A percentile compares a stretch with the other conserved stretches of the same genome.
Evolutionary conservation across 2,329 filamentous ascomycete genomes (phyloP).

Genomic region (Fusarium pininemorale): DNA sequence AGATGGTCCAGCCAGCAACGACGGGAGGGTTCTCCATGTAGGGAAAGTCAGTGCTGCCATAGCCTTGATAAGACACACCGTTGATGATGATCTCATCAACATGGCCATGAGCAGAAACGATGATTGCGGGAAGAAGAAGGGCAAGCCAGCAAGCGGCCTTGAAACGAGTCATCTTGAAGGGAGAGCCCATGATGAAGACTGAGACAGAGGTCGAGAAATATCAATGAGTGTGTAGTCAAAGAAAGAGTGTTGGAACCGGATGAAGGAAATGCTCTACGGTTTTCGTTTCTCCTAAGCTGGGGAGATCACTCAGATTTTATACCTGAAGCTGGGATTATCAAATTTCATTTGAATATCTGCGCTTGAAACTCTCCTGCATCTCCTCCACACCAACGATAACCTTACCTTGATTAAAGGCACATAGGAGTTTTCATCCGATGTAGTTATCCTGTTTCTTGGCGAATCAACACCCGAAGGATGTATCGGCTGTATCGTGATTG

Average conservation of each 20-base stretch:
- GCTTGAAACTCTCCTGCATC: neutral
- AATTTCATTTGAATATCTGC: neutral
- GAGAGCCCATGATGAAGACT: constrained; percentile 9
- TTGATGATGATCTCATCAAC: constrained; percentile 55
- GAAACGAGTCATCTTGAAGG: constrained; percentile 5
- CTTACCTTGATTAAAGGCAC: constrained; percentile 10
- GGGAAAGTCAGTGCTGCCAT: constrained; percentile 49
- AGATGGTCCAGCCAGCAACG: constrained; percentile 53
- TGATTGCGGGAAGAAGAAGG: constrained; percentile 13
- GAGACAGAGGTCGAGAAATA: neutral
- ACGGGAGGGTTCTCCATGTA: constrained; percentile 50
- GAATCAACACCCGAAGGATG: constrained; percentile 27
- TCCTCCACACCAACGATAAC: constrained; percentile 24
- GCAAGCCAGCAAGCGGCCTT: constrained; percentile 11
- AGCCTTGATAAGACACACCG: constrained; percentile 54
- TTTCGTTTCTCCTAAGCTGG: neutral
- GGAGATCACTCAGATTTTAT: constrained; percentile 20
- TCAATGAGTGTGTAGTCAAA: constrained; percentile 20
- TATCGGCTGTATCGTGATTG: constrained; percentile 35
- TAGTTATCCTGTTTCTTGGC: neutral
- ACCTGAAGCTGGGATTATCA: neutral
- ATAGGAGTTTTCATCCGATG: neutral
- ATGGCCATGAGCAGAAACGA: constrained; percentile 52
- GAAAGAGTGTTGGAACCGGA: neutral
- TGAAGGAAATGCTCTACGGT: neutral